These are phyloP conservation scores for Avena eriantha DNA, from an alignment of 176 grass and related monocot genomes.

Conservation along the genomic window DNA sequence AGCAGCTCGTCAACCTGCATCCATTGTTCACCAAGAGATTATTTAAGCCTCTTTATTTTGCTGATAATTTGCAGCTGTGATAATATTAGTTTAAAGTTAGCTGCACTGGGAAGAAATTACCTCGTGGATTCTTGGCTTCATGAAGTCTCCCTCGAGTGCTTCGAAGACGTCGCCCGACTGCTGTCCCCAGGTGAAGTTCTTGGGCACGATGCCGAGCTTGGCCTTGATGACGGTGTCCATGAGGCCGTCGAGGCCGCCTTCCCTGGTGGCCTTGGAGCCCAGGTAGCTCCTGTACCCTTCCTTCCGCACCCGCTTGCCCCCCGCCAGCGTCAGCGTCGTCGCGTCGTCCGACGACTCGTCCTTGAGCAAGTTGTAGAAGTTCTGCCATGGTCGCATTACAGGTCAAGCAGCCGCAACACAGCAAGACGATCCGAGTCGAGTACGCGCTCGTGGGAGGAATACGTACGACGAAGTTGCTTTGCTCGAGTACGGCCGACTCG, in stretches of 20 bases:
- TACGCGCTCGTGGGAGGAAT: no score
- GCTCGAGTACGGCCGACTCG: slow-evolving; percentile 45
- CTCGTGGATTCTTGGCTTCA: slow-evolving; percentile 41
- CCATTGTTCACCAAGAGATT: background rate
- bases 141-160: slow-evolving; percentile 5
- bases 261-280: slow-evolving; percentile 39
- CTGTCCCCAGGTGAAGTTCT: slow-evolving; percentile 45
- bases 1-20: slow-evolving; percentile 85
- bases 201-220: slow-evolving; percentile 80
- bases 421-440: no score
- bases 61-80: no score
- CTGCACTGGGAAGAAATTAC: background rate
- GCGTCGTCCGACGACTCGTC: slow-evolving; percentile 42
- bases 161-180: slow-evolving; percentile 16
- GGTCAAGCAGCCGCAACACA: background rate
- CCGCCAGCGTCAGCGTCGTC: background rate
- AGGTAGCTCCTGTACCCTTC: slow-evolving; percentile 60
- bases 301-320: slow-evolving; percentile 35
- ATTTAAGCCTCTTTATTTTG: background rate
- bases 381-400: slow-evolving; percentile 15
- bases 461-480: slow-evolving; percentile 65
- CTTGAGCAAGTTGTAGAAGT: slow-evolving; percentile 88
- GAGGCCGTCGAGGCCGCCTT: slow-evolving; percentile 44
- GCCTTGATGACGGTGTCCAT: slow-evolving; percentile 75
- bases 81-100: background rate